These are phyloP conservation scores for Acrocalymma vagum DNA, from an alignment of 2,329 filamentous ascomycete genomes.

Conservation along the genomic window DNA sequence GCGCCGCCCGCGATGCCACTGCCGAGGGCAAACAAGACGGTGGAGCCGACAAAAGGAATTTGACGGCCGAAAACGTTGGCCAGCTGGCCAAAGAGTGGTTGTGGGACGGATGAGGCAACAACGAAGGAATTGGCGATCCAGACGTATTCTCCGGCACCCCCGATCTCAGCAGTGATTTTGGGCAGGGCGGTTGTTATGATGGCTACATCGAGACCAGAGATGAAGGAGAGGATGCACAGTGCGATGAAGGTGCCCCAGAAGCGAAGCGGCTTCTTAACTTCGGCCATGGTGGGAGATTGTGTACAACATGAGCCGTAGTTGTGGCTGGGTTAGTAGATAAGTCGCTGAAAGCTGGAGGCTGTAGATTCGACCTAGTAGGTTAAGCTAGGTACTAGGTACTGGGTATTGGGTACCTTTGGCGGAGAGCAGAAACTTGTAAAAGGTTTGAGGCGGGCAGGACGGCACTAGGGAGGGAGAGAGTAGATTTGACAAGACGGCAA, in stretches of 20 bases:
- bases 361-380: too few relatives aligned
- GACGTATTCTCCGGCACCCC: slow-evolving; percentile 35
- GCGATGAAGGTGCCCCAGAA: slow-evolving; percentile 7
- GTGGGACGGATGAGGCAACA: slow-evolving; percentile 47
- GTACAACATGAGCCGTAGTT: too few relatives aligned
- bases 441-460: too few relatives aligned
- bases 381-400: too few relatives aligned
- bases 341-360: too few relatives aligned
- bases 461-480: too few relatives aligned
- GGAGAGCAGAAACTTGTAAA: too few relatives aligned
- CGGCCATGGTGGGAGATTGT: too few relatives aligned
- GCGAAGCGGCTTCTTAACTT: background rate
- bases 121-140: slow-evolving; percentile 48
- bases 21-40: slow-evolving; percentile 59
- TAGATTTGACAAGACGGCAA: too few relatives aligned
- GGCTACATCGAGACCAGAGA: slow-evolving; percentile 40
- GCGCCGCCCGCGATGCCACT: slow-evolving; percentile 62
- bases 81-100: slow-evolving; percentile 59
- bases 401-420: too few relatives aligned
- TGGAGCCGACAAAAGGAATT: slow-evolving; percentile 34
- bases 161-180: slow-evolving; percentile 40
- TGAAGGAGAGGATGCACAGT: slow-evolving; percentile 5
- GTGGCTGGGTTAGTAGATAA: too few relatives aligned
- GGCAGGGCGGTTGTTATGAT: slow-evolving; percentile 47
- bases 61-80: slow-evolving; percentile 61